A percentile compares a stretch with the other conserved stretches of the same genome.
Conservation (phyloP, 495 filamentous ascomycete genomes). For the Penicillium chermesinum region DNA sequence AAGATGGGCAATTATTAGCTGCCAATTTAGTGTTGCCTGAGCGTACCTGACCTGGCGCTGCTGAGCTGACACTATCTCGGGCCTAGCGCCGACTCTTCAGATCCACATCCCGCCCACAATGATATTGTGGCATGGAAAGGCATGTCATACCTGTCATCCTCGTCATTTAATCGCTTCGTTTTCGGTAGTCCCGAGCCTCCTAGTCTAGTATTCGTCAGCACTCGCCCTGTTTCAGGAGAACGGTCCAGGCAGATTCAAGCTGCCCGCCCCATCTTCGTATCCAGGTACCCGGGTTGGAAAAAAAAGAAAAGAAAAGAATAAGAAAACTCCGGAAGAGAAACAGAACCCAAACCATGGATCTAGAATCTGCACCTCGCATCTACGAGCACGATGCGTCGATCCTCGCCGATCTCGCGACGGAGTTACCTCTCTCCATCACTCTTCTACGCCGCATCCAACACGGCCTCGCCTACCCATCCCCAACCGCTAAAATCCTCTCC, state of each 20-base stretch:
- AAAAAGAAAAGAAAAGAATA: neutral
- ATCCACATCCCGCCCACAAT: neutral
- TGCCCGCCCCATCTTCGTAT: too few relatives aligned
- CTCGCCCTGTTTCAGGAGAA: too few relatives aligned
- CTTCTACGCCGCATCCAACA: constrained; percentile 56
- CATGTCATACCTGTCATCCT: neutral
- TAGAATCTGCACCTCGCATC: constrained; percentile 9
- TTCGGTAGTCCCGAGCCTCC: too few relatives aligned
- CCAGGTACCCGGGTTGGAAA: constrained; percentile 9
- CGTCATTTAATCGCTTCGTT: too few relatives aligned
- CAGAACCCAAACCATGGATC: neutral
- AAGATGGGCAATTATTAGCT: neutral
- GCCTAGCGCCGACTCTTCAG: neutral
- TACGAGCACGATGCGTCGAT: constrained; percentile 39
- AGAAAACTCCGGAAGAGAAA: neutral
- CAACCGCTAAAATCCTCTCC: constrained; percentile 41
- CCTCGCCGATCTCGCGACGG: constrained; percentile 37
- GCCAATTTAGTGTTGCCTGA: too few relatives aligned
- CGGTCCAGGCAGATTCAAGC: too few relatives aligned
- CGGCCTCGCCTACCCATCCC: constrained; percentile 30
- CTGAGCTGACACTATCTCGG: neutral
- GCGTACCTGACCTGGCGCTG: neutral
- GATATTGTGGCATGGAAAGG: neutral
- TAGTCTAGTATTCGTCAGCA: too few relatives aligned
- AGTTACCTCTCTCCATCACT: constrained; percentile 53